These are phyloP conservation scores for Penicillium verrucosum DNA, from an alignment of 2,329 filamentous ascomycete species.

Conservation along the genomic window DNA sequence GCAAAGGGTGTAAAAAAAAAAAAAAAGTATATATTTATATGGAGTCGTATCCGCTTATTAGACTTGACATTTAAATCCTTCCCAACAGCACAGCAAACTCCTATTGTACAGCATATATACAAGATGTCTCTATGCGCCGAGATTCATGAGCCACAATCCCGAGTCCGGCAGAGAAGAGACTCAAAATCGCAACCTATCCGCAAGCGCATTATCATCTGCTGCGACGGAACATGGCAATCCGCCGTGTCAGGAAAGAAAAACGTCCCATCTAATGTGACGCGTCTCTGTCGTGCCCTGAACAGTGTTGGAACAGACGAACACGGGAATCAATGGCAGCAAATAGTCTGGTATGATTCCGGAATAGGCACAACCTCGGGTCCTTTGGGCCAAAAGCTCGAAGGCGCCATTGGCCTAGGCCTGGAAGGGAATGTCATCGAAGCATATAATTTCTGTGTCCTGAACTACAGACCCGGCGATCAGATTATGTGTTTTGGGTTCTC, in stretches of 20 bases:
- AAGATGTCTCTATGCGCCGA: slow-evolving; percentile 4
- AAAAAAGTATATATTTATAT: neutral
- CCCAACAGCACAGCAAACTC: neutral
- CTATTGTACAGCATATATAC: neutral
- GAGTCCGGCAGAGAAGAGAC: slow-evolving; percentile 3
- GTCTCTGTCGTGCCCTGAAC: slow-evolving; percentile 30
- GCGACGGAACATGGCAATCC: slow-evolving; percentile 35
- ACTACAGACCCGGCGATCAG: slow-evolving; percentile 19
- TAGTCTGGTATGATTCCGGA: slow-evolving; percentile 36
- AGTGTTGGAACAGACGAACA: slow-evolving; percentile 25
- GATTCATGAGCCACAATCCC: neutral
- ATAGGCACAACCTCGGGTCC: slow-evolving; percentile 27
- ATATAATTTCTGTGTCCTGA: slow-evolving; percentile 23
- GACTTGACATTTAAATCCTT: neutral
- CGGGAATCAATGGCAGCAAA: slow-evolving; percentile 27
- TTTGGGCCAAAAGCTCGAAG: slow-evolving; percentile 26
- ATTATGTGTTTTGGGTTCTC: slow-evolving; percentile 25
- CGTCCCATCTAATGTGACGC: slow-evolving; percentile 32
- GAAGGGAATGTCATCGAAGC: slow-evolving; percentile 22
- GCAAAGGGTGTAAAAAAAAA: neutral
- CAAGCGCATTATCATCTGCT: slow-evolving; percentile 35
- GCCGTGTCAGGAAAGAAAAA: slow-evolving; percentile 31
- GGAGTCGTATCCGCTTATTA: neutral
- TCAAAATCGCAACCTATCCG: slow-evolving; percentile 4
- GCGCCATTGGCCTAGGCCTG: slow-evolving; percentile 18